Evolutionary conservation across 306 rosid species (phyloP), one percentile per base, ranked within the genome.

Genomic region (Spatholobus suberectus): DNA sequence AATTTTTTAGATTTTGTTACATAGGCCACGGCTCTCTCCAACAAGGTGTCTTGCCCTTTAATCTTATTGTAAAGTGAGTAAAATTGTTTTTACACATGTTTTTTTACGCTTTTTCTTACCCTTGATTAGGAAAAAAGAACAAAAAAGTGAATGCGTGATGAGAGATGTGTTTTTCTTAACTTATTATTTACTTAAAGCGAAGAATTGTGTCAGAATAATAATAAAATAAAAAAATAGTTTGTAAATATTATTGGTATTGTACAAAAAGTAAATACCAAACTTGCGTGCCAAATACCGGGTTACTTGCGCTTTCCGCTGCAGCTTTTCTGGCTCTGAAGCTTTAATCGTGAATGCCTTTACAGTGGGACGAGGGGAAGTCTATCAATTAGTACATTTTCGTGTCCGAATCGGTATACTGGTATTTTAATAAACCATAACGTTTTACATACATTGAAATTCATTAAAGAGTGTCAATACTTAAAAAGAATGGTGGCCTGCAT

Each of bases 251-350:
- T n/a, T n/a, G n/a, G 27, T 26, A 49, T 35, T 23, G 44, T n/a
- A 62, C 57, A 35, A 81, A 68, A 86, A 81, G 89, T 20, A 44
- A 86, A 89, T 91, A 82, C 95, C 85, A 91, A 89, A 89, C 95
- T 88, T 91, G 89, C 84, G 43, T 76, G 74, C 5, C 47, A 82
- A 34, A 37, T 61, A 63, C 70, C 24, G 6, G 44, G 15, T 68
- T 46, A 58, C 58, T 13, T 5, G 47, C 72, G 18, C 57, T 69
- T 73, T 68, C 18, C 26, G 0, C 26, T 40, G 74, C 51, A 17
- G 43, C 41, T 67, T 68, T 76, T 73, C 73, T 71, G 37, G 37
- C 74, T 77, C 70, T 77, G 18, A 82, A 77, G 82, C 70, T 63
- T 62, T 62, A 62, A 32, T 29, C 70, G 15, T 20, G 29, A 43